Base-by-base conservation (phyloP, 1,284 basidiomycete genomes). In the Salmacisia buchloeana region DNA sequence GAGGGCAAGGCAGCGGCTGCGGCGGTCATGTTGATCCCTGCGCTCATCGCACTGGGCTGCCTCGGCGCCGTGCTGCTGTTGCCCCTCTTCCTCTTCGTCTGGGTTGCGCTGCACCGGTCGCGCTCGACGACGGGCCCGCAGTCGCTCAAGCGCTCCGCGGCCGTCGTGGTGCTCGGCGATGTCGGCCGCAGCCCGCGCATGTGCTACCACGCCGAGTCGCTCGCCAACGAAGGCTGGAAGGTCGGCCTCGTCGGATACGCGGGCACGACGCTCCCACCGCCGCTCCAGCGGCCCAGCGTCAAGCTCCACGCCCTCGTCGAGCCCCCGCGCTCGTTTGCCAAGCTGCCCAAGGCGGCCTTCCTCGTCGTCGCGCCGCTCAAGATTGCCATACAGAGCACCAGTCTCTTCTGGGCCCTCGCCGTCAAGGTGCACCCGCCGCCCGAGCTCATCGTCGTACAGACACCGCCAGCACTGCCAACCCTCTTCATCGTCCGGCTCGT, bases 141-240 rank as follows among this genome's bases (percentile, higher is more conserved):
- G 38, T 68, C 68, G 6, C 61, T 74, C 12, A 69, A 68, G 33
- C 56, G 73, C 0, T 69, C 67, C 1, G 90, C 92, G 12, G 90
- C 88, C 0, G 87, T 98, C 56, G 83, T 98, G 31, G 96, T 99
- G 1, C 84, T 99, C 9, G 96, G 96, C 6, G 96, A 99, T 81
- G 87, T 99, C 58, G 96, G 93, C 0, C 85, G 94, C 57, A 93
- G 90, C 77, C 96, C 96, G 9, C 85, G 96, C 39, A 97, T 97
- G 92, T 96, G 97, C 90, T 96, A 97, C 80, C 96, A 99, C 75
- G 90, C 94, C 0, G 86, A 94, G 75, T 93, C 90, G 75, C 89
- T 98, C 74, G 89, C 91, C 25, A 86, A 88, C 58, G 85, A 88
- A 63, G 87, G 85, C 2, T 97, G 91, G 81, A 82, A 85, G 63